A percentile compares a stretch with the other conserved stretches of the same genome.
Conservation (phyloP, 257 asterid genomes). For the Lycium barbarum region DNA sequence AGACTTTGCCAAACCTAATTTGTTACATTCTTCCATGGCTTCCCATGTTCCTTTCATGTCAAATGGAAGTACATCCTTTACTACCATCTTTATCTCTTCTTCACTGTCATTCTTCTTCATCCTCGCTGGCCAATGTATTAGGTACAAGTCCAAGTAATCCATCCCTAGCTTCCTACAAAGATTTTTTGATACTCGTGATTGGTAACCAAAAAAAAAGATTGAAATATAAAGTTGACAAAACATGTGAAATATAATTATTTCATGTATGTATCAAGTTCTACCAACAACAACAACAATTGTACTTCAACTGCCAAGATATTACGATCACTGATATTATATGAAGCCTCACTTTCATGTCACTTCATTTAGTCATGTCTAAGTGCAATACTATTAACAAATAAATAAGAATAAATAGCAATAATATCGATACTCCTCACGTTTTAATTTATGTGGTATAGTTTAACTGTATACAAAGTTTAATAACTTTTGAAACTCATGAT, state of each 20-base stretch:
- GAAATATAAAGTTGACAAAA: background rate
- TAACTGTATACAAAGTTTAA: background rate
- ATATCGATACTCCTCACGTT: background rate
- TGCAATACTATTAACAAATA: background rate
- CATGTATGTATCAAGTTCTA: background rate
- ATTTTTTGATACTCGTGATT: background rate
- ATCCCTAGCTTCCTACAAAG: conserved; percentile 45
- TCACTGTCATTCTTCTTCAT: conserved; percentile 37
- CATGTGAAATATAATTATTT: background rate
- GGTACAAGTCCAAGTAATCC: conserved; percentile 61
- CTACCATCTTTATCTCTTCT: background rate
- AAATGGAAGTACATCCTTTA: conserved; percentile 47
- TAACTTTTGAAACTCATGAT: background rate
- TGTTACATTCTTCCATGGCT: conserved; percentile 61
- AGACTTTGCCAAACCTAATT: conserved; percentile 56
- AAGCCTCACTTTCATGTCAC: background rate
- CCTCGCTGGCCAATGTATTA: conserved; percentile 57
- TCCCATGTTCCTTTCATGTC: conserved; percentile 56
- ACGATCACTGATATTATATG: background rate
- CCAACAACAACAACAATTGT: background rate
- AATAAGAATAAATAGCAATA: background rate
- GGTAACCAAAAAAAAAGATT: too few relatives aligned
- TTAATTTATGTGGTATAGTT: background rate
- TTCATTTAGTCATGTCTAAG: background rate
- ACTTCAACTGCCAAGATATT: background rate